Evolutionary conservation across 805 yeast genomes (phyloP), one percentile per base, ranked within the genome.

Genomic region (Metschnikowia dekortorum): DNA sequence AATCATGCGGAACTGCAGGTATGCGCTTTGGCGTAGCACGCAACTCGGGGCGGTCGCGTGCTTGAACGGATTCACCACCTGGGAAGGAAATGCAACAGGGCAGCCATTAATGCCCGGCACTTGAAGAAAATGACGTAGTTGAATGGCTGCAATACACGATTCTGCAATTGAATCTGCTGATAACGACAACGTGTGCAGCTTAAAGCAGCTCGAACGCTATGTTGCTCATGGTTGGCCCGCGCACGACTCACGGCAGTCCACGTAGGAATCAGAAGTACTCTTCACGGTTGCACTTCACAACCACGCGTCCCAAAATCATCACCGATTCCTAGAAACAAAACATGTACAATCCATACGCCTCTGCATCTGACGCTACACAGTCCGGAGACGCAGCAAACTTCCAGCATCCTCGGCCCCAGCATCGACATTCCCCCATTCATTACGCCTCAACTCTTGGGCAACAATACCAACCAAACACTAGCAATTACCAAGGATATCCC

Each of bases 341-440:
- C 28, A 72, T 73, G 78, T 72, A 70, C 53, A 67, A 67, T 47
- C 76, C 78, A 5, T 73, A 72, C 57, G 70, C 71, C 14, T 56
- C 66, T 46, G 58, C 59, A 14, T 62, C 52, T 13, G 57, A 51
- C 36, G 35, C 54, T 29, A 44, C 46, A n/a, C 49, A 50, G 44
- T 39, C 51, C 39, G 53, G 46, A 40, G 56, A 52, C 35, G 39
- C 42, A 11, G 16, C 7, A 11, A 51, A 56, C 36, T 49, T 58
- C 36, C 58, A 58, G 40, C 61, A 58, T 48, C 61, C 61, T 1
- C 56, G 47, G 37, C 61, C 61, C n/a, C 61, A 58, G 39, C 61
- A 58, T 30, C 46, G 39, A 36, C 39, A 34, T 44, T 35, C 46
- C 16, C 41, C 26, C 7, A 8, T 18, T 11, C 48, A 39, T 8